phyloP scores from a whole-genome alignment of 176 grass and related monocot species.

The Eragrostis nindensis region DNA sequence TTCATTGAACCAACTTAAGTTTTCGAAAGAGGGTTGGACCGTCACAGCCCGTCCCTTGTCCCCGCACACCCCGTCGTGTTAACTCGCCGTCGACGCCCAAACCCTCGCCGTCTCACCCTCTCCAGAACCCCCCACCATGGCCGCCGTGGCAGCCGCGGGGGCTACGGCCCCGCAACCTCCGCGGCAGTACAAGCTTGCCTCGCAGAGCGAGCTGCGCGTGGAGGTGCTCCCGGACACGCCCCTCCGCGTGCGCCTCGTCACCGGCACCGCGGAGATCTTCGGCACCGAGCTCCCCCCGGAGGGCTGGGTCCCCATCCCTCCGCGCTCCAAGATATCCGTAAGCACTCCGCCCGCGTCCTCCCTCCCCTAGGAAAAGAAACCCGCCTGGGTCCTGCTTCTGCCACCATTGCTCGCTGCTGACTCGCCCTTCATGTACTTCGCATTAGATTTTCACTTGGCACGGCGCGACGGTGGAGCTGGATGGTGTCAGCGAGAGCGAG shows the following conservation, averaged over 20 bases:
- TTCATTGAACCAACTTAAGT: no score
- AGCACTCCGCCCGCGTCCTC: background rate
- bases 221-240: constrained; percentile 74
- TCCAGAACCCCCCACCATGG: constrained; percentile 5
- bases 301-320: constrained; percentile 79
- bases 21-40: no score
- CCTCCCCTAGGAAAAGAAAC: background rate
- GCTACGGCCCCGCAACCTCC: constrained; percentile 27
- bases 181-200: constrained; percentile 65
- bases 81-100: background rate
- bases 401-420: background rate
- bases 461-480: constrained; percentile 81
- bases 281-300: constrained; percentile 86
- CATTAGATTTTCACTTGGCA: constrained; percentile 90
- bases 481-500: constrained; percentile 84
- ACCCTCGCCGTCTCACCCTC: constrained; percentile 19
- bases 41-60: no score
- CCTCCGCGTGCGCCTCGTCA: constrained; percentile 75
- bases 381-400: background rate
- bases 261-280: constrained; percentile 91
- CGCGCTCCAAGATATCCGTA: constrained; percentile 82
- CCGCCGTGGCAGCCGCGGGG: constrained; percentile 26
- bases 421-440: background rate
- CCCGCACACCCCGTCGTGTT: no score
- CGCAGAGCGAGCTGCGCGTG: constrained; percentile 82